Base-by-base conservation (phyloP, 2,329 filamentous ascomycete genomes). In the Neophaeococcomyces mojaviensis region DNA sequence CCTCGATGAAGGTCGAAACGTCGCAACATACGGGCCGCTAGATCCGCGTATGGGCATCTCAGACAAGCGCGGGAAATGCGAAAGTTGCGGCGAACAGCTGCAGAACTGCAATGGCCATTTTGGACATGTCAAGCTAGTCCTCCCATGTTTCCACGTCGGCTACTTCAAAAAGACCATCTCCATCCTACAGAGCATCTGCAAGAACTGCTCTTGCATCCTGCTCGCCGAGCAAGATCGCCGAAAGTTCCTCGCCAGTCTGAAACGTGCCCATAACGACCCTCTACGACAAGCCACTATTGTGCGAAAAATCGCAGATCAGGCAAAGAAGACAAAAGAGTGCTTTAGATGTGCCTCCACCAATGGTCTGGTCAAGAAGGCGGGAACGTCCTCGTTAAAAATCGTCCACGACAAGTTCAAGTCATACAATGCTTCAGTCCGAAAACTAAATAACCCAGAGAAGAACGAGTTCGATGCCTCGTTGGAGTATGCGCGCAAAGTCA, bases 151-250 rank as follows among this genome's bases (percentile, higher is more conserved):
- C 61, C 92, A 98, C 62, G 88, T 97, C 54, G 92, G 92, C 31
- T 98, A 96, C 63, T 78, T 98, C 58, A 92, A 88, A 63, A 88
- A 94, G 63, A 88, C 92, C 53, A 90, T 94, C 61, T 83, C 82
- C 36, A 89, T 95, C 46, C 74, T 98, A 19, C 89, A 97, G 63
- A 85, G 92, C 60, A 94, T 98, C 54, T 98, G 92, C 81, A 98
- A 95, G 71, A 82, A 89, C 61, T 98, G 92, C 63, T 86, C 87
- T 19, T 78, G 78, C 51, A 84, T 97, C 5, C 69, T 98, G 46
- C 76, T 98, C 19, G 80, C 84, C 31, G 88, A 96, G 61, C 71
- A 78, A 16, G 87, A 94, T 58, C 81, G 87, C 54, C 81, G 86
- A 33, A 68, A 74, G 3, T 94, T 84, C 56, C 71, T 96, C n/a